Conservation (phyloP, 257 asterid genomes). For the Rhazya stricta region DNA sequence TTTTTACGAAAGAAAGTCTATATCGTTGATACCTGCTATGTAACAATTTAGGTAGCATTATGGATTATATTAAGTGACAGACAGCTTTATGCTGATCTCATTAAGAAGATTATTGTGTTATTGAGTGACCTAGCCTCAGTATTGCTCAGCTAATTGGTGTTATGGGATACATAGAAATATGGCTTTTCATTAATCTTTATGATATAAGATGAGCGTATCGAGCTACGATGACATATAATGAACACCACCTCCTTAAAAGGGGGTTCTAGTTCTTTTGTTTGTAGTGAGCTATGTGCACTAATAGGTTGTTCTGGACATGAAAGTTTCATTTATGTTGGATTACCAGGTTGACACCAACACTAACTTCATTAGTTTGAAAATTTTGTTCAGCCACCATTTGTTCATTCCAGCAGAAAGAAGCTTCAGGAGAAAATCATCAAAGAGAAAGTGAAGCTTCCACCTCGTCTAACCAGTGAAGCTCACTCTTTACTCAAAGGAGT, state of each 20-base stretch:
- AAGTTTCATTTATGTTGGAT: background rate
- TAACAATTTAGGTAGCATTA: background rate
- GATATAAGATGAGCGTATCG: background rate
- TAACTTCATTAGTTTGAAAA: background rate
- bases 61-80: background rate
- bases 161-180: background rate
- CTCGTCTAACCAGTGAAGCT: slow-evolving; percentile 64
- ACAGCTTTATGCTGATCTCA: background rate
- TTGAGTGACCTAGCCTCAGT: background rate
- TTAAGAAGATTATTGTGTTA: background rate
- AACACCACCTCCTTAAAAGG: background rate
- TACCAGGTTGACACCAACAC: background rate
- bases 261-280: background rate
- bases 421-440: slow-evolving; percentile 86
- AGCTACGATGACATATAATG: background rate
- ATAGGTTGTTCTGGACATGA: background rate
- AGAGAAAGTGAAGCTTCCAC: slow-evolving; percentile 82
- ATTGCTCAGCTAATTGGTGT: background rate
- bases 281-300: background rate
- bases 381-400: slow-evolving; percentile 68
- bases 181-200: background rate
- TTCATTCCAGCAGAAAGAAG: slow-evolving; percentile 79
- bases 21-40: background rate
- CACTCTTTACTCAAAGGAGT: slow-evolving; percentile 89
- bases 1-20: background rate